These are phyloP conservation scores for Paramecium sonneborni DNA, from an alignment of 73 alveolate genomes.

Conservation along the genomic window DNA sequence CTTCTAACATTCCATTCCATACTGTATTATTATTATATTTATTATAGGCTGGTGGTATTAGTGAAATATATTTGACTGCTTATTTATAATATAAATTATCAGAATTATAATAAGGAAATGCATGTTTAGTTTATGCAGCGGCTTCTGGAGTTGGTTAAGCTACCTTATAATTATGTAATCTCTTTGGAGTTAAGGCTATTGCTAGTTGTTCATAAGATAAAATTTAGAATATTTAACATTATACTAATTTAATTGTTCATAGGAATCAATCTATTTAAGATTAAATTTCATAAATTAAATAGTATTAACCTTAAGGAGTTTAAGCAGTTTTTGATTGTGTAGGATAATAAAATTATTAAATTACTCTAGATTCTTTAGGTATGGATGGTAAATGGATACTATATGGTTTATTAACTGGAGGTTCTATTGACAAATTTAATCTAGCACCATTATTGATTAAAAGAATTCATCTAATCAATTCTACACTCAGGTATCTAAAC, in stretches of 20 bases:
- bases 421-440: neutral
- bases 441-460: neutral
- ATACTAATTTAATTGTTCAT: neutral
- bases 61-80: constrained; percentile 82
- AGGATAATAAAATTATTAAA: constrained; percentile 67
- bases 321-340: constrained; percentile 76
- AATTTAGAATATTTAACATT: constrained; percentile 59
- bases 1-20: constrained; percentile 64
- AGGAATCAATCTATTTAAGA: constrained; percentile 50
- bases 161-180: constrained; percentile 75
- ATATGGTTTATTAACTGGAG: constrained; percentile 82
- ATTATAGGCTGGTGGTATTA: constrained; percentile 77
- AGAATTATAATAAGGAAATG: constrained; percentile 62
- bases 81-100: constrained; percentile 71
- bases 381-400: constrained; percentile 81
- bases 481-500: neutral
- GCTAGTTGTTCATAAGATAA: constrained; percentile 75
- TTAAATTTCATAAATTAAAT: constrained; percentile 52
- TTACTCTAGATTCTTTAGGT: neutral
- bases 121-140: constrained; percentile 79
- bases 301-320: constrained; percentile 74
- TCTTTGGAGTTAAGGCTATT: constrained; percentile 72
- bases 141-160: constrained; percentile 87
- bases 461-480: neutral
- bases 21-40: neutral